These are phyloP conservation scores for Crithidia brevicula DNA, from an alignment of 208 protist species.

Conservation along the genomic window DNA sequence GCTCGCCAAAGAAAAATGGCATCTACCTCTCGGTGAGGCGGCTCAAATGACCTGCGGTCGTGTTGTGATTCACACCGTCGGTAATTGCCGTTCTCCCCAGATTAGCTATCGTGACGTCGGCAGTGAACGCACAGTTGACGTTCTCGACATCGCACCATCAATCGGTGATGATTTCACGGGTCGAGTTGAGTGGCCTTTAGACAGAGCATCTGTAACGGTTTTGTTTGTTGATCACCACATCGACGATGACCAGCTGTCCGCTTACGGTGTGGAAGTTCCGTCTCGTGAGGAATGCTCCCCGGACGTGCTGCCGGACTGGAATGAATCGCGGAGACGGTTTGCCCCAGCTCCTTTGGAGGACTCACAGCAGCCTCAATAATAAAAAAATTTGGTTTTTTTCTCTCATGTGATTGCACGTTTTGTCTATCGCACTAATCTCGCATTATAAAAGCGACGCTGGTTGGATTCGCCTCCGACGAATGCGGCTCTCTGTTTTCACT, in stretches of 20 bases:
- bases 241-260: constrained; percentile 22
- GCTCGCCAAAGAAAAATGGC: not conserved
- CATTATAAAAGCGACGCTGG: no score
- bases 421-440: no score
- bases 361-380: not conserved
- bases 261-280: constrained; percentile 4
- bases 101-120: not conserved
- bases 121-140: not conserved
- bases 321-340: constrained; percentile 17
- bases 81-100: not conserved
- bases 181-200: not conserved
- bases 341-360: constrained; percentile 6
- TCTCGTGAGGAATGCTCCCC: constrained; percentile 10
- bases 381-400: not conserved
- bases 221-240: constrained; percentile 31
- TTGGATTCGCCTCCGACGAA: no score
- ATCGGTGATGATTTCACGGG: no score
- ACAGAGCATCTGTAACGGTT: constrained; percentile 4
- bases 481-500: no score
- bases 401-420: not conserved
- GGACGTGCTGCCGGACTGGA: constrained; percentile 10
- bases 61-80: not conserved
- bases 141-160: not conserved
- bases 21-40: constrained; percentile 6
- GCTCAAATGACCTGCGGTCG: constrained; percentile 3